Evolutionary conservation across 495 filamentous ascomycete species (phyloP), one percentile per base, ranked within the genome.

Genomic region (Podospora appendiculata): DNA sequence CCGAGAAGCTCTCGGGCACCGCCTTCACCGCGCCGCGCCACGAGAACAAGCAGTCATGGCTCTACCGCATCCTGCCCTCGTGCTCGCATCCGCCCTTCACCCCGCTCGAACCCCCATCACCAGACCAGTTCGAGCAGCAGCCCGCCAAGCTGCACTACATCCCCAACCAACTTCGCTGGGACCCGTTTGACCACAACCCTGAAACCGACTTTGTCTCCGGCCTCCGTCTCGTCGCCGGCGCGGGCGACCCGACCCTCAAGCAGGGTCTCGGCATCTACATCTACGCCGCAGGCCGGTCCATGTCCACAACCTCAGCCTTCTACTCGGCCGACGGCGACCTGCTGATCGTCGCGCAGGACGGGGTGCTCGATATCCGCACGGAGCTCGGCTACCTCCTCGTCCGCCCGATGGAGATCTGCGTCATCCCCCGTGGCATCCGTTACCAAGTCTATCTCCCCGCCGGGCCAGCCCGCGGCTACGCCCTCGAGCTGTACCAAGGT

Each of bases 241-340:
- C 89, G 0, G 91, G 91, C 33, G 87, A 93, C 56, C 84, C 88
- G 3, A 87, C 86, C 0, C 69, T 88, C 65, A 96, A 95, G 64
- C 73, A 79, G 16, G 90, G 90, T 0, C 59, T 94, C 17, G 90
- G 87, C 17, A 90, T 94, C 40, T 82, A 89, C 59, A 79, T 93
- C 42, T 96, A 87, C 60, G 85, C 88, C 0, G 88, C 85, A 0
- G 88, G 87, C 17, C 86, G 81, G 58, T 84, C 86, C 52, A 96
- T 96, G 90, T 76, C 75, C 41, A 63, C 67, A n/a, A 64, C 62
- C n/a, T 74, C 81, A 45, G 89, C 88, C 0, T 95, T 92, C 65
- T 95, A 92, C 69, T 89, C 85, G n/a, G 85, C 89, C 0, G 90
- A 96, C 60, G 90, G 90, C 0, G 90, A 96, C 67, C 82, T 94